Percentiles rank a stretch among this genome's conserved stretches.
phyloP scores from a whole-genome alignment of 768 basidiomycete genomes.

The Suillus alpinus region DNA sequence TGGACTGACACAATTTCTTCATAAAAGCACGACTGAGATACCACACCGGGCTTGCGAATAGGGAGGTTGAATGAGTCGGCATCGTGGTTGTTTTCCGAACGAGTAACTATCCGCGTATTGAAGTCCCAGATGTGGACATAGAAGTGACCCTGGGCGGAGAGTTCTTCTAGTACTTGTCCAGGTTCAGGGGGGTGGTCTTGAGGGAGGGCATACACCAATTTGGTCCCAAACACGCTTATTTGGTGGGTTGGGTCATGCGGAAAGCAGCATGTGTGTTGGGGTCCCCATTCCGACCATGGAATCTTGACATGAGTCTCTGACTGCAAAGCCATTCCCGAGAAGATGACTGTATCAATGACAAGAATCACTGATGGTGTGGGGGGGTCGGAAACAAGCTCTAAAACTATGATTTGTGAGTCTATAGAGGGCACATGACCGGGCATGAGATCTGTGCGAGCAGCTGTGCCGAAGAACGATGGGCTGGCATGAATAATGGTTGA shows the following conservation, averaged over 20 bases:
- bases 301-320: background rate
- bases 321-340: background rate
- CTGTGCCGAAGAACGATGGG: background rate
- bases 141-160: background rate
- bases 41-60: too few relatives aligned
- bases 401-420: background rate
- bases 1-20: too few relatives aligned
- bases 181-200: background rate
- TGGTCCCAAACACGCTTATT: background rate
- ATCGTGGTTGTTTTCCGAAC: too few relatives aligned
- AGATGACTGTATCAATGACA: background rate
- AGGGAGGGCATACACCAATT: background rate
- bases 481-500: background rate
- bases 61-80: too few relatives aligned
- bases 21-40: too few relatives aligned
- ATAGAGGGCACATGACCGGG: background rate
- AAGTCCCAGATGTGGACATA: background rate
- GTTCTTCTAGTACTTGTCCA: background rate
- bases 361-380: background rate
- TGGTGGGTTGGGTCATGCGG: background rate
- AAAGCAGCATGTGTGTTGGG: background rate
- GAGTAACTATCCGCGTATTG: too few relatives aligned
- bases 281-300: background rate
- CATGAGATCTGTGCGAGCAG: background rate
- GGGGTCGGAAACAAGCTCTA: background rate